Base-by-base conservation (phyloP, 2,329 filamentous ascomycete species). In the Capronia coronata region DNA sequence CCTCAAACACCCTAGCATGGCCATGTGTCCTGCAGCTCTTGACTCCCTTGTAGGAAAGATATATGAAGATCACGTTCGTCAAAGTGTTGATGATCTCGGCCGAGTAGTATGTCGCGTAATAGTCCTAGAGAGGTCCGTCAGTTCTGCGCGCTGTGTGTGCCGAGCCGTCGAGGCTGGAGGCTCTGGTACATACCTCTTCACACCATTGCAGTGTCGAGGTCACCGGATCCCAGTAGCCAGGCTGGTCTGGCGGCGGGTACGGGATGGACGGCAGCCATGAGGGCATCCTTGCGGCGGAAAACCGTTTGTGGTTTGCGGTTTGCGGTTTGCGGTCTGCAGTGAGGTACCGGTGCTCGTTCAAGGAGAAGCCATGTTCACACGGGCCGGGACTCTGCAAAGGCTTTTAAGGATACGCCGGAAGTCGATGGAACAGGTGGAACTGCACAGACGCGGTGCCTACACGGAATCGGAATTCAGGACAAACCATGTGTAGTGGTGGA, bases 51-150 rank as follows among this genome's bases (percentile, higher is more conserved):
- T 80, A 69, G 6, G 87, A 87, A 16, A 94, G 77, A 66, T 77
- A 86, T 60, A 94, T 74, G 67, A 95, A 95, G 19, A 93, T 71
- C 2, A 86, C 65, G 65, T 95, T 95, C 27, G 88, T 95, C 25
- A 90, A 62, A 2, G 87, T 86, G 68, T 86, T 91, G 63, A 88
- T 78, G 39, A 90, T 80, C 64, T 90, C 86, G 29, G 86, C 86
- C 39, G 81, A 77, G 63, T 89, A 90, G 37, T 77, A 73, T 2
- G 84, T 89, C 30, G 83, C 80, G 71, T 84, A 84, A 68, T 86
- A 86, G 57, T 87, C 85, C 79, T 89, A 11, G 9, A 11, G 9
- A 3, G 21, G 34, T 37, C 30, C 40, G 52, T 51, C 38, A 51
- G 43, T n/a, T n/a, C n/a, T n/a, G n/a, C n/a, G n/a, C n/a, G n/a